Percentiles rank a stretch among this genome's conserved stretches.
Evolutionary conservation across 768 basidiomycete genomes (phyloP).

Genomic region (Leccinum subgranulosum): DNA sequence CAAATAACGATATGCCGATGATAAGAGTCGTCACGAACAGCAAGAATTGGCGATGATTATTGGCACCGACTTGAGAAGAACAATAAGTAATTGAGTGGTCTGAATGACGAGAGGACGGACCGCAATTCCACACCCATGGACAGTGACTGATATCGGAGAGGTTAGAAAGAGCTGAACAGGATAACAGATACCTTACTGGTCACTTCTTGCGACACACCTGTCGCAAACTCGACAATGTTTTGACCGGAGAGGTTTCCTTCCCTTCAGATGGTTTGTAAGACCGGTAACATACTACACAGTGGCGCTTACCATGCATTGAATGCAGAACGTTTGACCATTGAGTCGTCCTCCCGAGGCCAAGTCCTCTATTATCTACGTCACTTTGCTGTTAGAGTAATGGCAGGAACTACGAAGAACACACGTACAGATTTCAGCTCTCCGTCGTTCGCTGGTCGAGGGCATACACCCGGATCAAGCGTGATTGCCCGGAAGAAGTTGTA

Average conservation of each 20-base stretch:
- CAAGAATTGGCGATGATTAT: constrained; percentile 95
- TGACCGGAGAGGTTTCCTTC: constrained; percentile 86
- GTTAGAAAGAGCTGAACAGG: background rate
- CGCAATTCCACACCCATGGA: constrained; percentile 99
- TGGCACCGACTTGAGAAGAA: constrained; percentile 65
- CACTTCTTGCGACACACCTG: constrained; percentile 83
- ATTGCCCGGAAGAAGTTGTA: constrained; percentile 93
- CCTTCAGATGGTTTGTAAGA: constrained; percentile 37
- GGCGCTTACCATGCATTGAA: constrained; percentile 80
- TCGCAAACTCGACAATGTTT: constrained; percentile 95
- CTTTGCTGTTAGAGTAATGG: background rate
- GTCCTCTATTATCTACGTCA: constrained; percentile 77
- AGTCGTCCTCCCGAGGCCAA: constrained; percentile 82
- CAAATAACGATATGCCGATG: constrained; percentile 73
- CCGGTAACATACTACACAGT: background rate
- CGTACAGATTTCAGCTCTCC: constrained; percentile 84
- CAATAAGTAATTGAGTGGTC: background rate
- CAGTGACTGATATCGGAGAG: constrained; percentile 64
- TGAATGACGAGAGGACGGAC: constrained; percentile 42
- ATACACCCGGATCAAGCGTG: constrained; percentile 85
- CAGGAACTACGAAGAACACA: constrained; percentile 1
- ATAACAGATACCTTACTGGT: constrained; percentile 65
- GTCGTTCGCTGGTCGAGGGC: constrained; percentile 77
- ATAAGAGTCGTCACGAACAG: constrained; percentile 89
- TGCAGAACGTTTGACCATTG: constrained; percentile 96